These are phyloP conservation scores for Eleusine indica DNA, from an alignment of 176 grass and related monocot genomes.

Conservation along the genomic window DNA sequence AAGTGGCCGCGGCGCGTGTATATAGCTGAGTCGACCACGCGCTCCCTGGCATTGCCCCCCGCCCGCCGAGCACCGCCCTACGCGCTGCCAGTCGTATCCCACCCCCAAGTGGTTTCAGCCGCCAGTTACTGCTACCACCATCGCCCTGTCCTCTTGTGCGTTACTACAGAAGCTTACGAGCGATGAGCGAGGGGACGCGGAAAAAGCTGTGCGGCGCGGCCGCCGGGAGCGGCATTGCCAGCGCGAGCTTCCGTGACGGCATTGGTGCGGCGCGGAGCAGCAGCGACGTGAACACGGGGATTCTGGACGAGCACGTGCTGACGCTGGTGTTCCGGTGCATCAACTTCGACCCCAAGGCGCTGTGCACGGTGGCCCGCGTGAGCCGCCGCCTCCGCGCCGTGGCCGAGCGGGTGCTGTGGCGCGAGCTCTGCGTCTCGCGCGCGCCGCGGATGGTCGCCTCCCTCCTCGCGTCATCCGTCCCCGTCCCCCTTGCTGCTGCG, in stretches of 20 bases:
- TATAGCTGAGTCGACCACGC: neutral
- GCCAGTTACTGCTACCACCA: neutral
- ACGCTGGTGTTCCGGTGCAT: conserved; percentile 53
- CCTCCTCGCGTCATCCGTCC: neutral
- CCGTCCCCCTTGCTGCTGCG: neutral
- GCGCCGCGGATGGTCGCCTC: conserved; percentile 66
- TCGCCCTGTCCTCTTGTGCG: no score
- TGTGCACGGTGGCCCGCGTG: conserved; percentile 52
- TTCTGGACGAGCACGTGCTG: conserved; percentile 66
- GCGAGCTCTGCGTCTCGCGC: conserved; percentile 77
- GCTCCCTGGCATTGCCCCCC: neutral
- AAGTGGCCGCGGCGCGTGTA: neutral
- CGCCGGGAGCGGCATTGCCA: neutral
- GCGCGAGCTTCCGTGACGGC: conserved; percentile 4
- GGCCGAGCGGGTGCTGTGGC: conserved; percentile 80
- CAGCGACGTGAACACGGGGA: conserved; percentile 53
- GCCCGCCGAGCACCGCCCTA: neutral
- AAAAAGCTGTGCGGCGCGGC: conserved; percentile 33
- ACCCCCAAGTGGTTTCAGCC: neutral
- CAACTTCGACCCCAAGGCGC: conserved; percentile 57
- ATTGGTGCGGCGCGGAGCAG: neutral
- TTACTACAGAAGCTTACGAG: no score
- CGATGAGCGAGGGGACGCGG: conserved; percentile 44
- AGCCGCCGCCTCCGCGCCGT: conserved; percentile 75
- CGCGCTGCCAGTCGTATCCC: neutral